Percentiles rank a stretch among this genome's conserved stretches.
Evolutionary conservation across 139 green algal species (phyloP).

Genomic region (Chlorella vulgaris): DNA sequence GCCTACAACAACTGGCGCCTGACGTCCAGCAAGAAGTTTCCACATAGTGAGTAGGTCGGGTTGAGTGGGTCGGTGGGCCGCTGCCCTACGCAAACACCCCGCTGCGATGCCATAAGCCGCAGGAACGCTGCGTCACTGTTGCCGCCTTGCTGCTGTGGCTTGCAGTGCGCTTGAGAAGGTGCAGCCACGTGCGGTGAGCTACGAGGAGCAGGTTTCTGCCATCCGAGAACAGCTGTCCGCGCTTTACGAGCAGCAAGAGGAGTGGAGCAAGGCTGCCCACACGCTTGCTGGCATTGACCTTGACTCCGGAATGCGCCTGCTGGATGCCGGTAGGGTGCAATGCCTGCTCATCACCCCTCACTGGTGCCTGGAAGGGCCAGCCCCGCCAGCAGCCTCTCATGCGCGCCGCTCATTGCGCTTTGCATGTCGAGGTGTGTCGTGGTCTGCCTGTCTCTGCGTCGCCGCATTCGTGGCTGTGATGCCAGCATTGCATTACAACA

Average conservation of each 20-base stretch:
- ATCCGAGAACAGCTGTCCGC: slow-evolving; percentile 64
- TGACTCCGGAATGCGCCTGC: slow-evolving; percentile 63
- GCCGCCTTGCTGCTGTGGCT: neutral
- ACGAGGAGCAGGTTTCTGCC: slow-evolving; percentile 76
- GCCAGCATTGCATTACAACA: too few species aligned
- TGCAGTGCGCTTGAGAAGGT: slow-evolving; percentile 76
- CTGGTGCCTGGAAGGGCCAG: too few species aligned
- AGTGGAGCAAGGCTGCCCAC: slow-evolving; percentile 90
- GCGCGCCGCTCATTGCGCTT: too few species aligned
- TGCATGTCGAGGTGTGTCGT: too few species aligned
- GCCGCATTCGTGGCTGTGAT: too few species aligned
- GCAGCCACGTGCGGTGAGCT: slow-evolving; percentile 81
- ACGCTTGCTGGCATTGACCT: slow-evolving; percentile 91
- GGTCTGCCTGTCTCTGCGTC: too few species aligned
- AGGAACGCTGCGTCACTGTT: too few species aligned
- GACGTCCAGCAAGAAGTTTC: slow-evolving; percentile 74
- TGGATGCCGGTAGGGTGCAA: slow-evolving; percentile 23
- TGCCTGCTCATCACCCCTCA: neutral
- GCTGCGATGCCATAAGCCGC: too few species aligned
- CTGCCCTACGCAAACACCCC: too few species aligned
- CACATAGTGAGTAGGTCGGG: slow-evolving; percentile 62
- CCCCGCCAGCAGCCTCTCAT: too few species aligned
- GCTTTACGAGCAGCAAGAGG: slow-evolving; percentile 73
- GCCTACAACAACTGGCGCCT: slow-evolving; percentile 57
- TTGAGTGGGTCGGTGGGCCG: too few species aligned